Conservation (phyloP, 2,329 filamentous ascomycete genomes). For the Zymoseptoria brevis region DNA sequence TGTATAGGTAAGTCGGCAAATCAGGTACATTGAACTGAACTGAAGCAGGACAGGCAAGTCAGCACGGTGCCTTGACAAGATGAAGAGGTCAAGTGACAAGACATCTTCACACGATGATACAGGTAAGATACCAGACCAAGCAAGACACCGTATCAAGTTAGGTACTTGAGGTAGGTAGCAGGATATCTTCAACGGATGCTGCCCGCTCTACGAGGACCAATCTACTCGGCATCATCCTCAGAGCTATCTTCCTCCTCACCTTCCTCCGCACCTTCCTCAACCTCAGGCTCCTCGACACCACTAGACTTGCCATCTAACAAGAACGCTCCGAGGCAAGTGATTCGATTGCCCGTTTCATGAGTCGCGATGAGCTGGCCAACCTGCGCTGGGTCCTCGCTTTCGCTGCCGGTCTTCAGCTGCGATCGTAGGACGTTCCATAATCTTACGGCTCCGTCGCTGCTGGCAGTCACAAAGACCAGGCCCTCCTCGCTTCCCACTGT, state of each 20-base stretch:
- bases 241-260: constrained; percentile 4
- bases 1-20: not conserved
- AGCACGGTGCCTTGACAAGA: not conserved
- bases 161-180: too few species aligned
- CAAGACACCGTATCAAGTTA: too few species aligned
- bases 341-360: constrained; percentile 78
- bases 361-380: constrained; percentile 63
- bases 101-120: not conserved
- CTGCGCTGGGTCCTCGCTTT: constrained; percentile 32
- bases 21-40: not conserved
- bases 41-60: not conserved
- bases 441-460: constrained; percentile 79
- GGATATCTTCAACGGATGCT: too few species aligned
- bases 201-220: not conserved
- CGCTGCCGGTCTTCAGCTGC: constrained; percentile 4
- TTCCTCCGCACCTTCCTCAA: constrained; percentile 10
- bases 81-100: not conserved
- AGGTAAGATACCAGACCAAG: too few species aligned
- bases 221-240: constrained; percentile 8
- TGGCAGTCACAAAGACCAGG: constrained; percentile 60
- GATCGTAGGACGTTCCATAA: constrained; percentile 51
- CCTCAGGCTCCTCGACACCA: constrained; percentile 12
- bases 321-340: constrained; percentile 83
- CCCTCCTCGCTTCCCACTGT: constrained; percentile 31
- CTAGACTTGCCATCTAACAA: constrained; percentile 51